A percentile compares a stretch with the other conserved stretches of the same genome.
These are phyloP conservation scores for Lophium mytilinum DNA, from an alignment of 495 filamentous ascomycete genomes.

Conservation along the genomic window DNA sequence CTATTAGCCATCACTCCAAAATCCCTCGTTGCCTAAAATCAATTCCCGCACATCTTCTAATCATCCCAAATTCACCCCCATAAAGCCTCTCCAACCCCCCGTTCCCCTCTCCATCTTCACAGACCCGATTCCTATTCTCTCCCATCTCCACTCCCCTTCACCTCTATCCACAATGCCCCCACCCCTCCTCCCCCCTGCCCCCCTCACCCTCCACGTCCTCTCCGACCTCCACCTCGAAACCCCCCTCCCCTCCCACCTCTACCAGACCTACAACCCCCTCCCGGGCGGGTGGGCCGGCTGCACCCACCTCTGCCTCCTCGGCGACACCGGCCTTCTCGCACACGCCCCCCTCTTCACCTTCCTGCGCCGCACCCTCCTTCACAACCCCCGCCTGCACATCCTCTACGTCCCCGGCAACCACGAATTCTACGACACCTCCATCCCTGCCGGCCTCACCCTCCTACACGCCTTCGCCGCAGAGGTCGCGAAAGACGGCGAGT, in stretches of 20 bases:
- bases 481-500: not conserved
- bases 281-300: not conserved
- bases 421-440: not conserved
- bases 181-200: not conserved
- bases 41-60: too few relatives aligned
- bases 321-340: not conserved
- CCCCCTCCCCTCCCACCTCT: not conserved
- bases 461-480: not conserved
- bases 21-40: too few relatives aligned
- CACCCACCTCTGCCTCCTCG: not conserved
- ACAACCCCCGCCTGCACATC: not conserved
- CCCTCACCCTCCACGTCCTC: not conserved
- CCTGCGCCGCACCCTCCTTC: not conserved
- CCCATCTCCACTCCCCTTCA: too few relatives aligned
- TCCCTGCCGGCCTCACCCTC: not conserved
- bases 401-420: not conserved
- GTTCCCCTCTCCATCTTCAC: too few relatives aligned
- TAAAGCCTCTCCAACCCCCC: too few relatives aligned
- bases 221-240: not conserved
- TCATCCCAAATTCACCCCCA: too few relatives aligned
- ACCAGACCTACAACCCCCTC: not conserved
- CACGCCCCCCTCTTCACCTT: not conserved
- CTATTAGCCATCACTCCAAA: too few relatives aligned
- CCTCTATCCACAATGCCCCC: too few relatives aligned
- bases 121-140: too few relatives aligned